These are phyloP conservation scores for Ophiostoma himal-ulmi DNA, from an alignment of 2,329 filamentous ascomycete genomes.

Conservation along the genomic window DNA sequence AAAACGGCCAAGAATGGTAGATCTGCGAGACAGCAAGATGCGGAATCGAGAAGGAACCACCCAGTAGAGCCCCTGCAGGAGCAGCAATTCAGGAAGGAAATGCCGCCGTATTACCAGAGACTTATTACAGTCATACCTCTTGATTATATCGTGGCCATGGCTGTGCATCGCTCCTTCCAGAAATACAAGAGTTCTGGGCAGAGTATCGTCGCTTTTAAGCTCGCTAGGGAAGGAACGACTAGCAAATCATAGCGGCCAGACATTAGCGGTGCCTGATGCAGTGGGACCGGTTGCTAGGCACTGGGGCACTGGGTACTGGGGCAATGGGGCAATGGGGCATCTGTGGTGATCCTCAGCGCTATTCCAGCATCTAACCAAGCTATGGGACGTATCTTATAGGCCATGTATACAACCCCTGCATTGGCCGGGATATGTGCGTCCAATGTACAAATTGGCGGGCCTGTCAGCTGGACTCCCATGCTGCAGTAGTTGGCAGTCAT, in stretches of 20 bases:
- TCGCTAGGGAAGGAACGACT: slow-evolving; percentile 10
- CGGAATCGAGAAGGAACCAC: neutral
- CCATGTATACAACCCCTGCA: neutral
- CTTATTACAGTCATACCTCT: neutral
- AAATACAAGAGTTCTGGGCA: neutral
- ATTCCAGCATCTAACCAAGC: neutral
- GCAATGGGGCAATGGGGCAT: neutral
- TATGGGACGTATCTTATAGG: slow-evolving; percentile 1
- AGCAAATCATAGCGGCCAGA: slow-evolving; percentile 16
- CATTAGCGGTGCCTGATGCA: neutral
- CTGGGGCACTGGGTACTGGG: neutral
- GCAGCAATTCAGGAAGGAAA: neutral
- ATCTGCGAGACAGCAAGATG: neutral
- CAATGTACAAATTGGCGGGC: neutral
- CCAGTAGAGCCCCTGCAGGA: neutral
- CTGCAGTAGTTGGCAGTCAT: neutral
- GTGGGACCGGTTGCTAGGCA: slow-evolving; percentile 5
- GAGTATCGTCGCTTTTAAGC: neutral
- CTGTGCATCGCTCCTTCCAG: neutral
- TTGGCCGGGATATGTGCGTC: neutral
- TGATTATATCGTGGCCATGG: neutral
- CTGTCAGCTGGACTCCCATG: slow-evolving; percentile 2
- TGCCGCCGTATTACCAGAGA: neutral
- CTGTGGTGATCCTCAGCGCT: neutral
- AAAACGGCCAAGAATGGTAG: too few species aligned